These are phyloP conservation scores for Anisogramma anomala DNA, from an alignment of 2,329 filamentous ascomycete species.

Conservation along the genomic window DNA sequence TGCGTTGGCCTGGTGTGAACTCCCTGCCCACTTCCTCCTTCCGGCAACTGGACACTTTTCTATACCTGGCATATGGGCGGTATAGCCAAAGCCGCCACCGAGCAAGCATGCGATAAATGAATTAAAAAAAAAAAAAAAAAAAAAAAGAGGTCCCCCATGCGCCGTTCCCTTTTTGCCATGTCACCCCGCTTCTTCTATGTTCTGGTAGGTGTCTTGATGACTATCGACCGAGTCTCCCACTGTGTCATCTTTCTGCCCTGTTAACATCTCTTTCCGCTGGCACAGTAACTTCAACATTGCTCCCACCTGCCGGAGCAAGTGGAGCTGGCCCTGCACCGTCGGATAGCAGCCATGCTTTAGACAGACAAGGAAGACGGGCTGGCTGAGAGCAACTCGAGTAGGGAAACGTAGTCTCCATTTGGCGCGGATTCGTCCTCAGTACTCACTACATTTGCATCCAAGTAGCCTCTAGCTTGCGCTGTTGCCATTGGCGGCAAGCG, in stretches of 20 bases:
- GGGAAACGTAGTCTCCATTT: too few relatives aligned
- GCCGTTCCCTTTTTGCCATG: background rate
- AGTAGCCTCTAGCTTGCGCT: conserved; percentile 13
- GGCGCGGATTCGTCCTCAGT: background rate
- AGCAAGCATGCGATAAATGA: background rate
- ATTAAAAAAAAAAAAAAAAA: background rate
- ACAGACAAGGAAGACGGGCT: background rate
- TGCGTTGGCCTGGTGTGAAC: too few relatives aligned
- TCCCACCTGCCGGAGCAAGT: background rate
- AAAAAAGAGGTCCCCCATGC: background rate
- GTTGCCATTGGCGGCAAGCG: conserved; percentile 14
- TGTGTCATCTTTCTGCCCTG: background rate
- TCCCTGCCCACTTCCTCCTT: too few relatives aligned
- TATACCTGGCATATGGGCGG: background rate
- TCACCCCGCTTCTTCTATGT: background rate
- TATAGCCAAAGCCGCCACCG: background rate
- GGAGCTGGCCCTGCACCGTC: background rate
- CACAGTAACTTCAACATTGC: background rate
- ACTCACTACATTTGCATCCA: background rate
- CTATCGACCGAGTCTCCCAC: too few relatives aligned
- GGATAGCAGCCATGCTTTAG: background rate
- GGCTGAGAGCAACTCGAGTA: background rate
- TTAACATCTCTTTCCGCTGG: background rate
- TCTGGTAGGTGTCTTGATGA: background rate
- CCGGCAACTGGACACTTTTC: background rate